Conservation (phyloP, 2,329 filamentous ascomycete species). For the Microcyclospora tardicrescens region DNA sequence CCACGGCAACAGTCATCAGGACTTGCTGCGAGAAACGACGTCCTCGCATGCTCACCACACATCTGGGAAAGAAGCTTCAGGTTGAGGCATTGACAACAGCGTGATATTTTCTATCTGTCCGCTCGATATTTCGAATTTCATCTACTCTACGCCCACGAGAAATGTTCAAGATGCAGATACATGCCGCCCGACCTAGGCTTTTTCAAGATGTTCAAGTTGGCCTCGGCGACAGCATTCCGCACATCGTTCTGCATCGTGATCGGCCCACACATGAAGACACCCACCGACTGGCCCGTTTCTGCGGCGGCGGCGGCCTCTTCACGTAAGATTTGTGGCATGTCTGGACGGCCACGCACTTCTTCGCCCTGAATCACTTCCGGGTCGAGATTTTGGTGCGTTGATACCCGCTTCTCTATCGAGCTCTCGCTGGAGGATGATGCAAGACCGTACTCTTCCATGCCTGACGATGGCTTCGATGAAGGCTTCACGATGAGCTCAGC, state of each 20-base stretch:
- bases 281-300: slow-evolving; percentile 5
- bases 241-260: slow-evolving; percentile 36
- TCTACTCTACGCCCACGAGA: background rate
- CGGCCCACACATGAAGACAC: slow-evolving; percentile 34
- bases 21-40: no score
- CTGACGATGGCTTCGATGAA: slow-evolving; percentile 6
- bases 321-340: slow-evolving; percentile 19
- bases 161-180: background rate
- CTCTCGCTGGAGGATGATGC: slow-evolving; percentile 13
- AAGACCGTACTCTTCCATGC: slow-evolving; percentile 4
- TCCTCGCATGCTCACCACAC: no score
- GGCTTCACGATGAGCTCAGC: background rate
- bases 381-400: background rate
- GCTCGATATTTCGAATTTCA: background rate
- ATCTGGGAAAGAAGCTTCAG: background rate
- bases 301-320: slow-evolving; percentile 9
- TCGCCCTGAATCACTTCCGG: background rate
- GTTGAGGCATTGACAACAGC: background rate
- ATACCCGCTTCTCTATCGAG: slow-evolving; percentile 16
- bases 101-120: background rate
- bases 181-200: background rate
- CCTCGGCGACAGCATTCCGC: slow-evolving; percentile 28
- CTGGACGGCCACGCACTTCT: slow-evolving; percentile 20
- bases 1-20: no score
- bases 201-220: background rate